A percentile compares a stretch with the other conserved stretches of the same genome.
These are phyloP conservation scores for Rhizopogon sp. DNA, from an alignment of 768 basidiomycete genomes.

Conservation along the genomic window DNA sequence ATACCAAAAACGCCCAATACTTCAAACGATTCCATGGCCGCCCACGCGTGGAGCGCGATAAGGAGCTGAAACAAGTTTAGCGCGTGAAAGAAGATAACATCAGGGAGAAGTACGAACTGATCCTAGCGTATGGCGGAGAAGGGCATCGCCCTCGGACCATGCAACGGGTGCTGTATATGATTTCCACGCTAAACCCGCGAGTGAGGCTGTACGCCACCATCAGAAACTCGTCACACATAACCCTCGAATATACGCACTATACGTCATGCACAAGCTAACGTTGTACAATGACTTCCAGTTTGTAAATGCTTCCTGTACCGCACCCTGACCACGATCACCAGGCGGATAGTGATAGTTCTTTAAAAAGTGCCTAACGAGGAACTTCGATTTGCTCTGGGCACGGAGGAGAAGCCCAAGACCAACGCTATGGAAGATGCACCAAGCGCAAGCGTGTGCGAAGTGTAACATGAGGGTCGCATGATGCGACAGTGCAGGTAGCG, in stretches of 20 bases:
- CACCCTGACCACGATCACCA: conserved; percentile 63
- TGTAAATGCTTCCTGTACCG: conserved; percentile 87
- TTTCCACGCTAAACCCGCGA: conserved; percentile 82
- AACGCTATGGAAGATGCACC: conserved; percentile 86
- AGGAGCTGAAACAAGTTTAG: conserved; percentile 48
- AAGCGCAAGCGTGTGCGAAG: conserved; percentile 76
- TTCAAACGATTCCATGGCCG: conserved; percentile 84
- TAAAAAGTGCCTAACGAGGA: conserved; percentile 88
- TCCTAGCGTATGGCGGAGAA: conserved; percentile 87
- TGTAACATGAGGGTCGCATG: conserved; percentile 55
- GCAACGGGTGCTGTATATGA: conserved; percentile 77
- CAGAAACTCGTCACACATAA: not conserved
- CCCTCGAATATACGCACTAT: conserved; percentile 47
- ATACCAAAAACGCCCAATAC: conserved; percentile 90
- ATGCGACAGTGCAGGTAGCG: conserved; percentile 56
- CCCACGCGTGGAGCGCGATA: conserved; percentile 88
- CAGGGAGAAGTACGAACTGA: conserved; percentile 45
- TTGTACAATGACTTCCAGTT: conserved; percentile 97
- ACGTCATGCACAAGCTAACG: conserved; percentile 91
- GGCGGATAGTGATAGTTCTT: conserved; percentile 90
- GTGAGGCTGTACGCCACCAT: conserved; percentile 56
- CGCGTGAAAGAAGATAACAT: conserved; percentile 3
- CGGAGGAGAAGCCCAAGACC: conserved; percentile 81
- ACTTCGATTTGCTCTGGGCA: conserved; percentile 83
- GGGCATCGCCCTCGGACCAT: conserved; percentile 85